Base-by-base conservation (phyloP, 805 yeast species). In the Teunomyces funiuensis region DNA sequence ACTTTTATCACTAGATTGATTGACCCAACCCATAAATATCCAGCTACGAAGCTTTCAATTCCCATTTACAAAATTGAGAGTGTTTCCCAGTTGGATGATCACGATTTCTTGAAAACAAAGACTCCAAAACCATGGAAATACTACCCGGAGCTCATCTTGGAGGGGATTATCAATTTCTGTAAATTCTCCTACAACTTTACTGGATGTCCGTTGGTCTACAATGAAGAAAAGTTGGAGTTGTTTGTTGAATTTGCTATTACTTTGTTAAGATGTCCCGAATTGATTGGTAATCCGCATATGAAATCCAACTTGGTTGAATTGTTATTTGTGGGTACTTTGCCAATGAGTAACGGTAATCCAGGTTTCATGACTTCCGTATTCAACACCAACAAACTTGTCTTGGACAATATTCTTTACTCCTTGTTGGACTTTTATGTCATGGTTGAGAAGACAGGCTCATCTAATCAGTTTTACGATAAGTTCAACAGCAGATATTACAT, bases 361-460 rank as follows among this genome's bases (percentile, higher is more conserved):
- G 99, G 98, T 0, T 83, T 83, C 46, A 79, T 89, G 77, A 71
- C 82, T 46, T 72, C 73, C 5, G 71, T 83, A 6, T 81, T 88
- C 61, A 81, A 76, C 52, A 67, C 79, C 8, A 82, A 88, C 53
- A 74, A 76, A 40, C 54, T 84, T 16, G 83, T 88, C 2, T 65
- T 69, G 22, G 70, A 81, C 28, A 80, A 89, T 58, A 59, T 93
- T 47, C 69, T 93, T 43, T 89, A 87, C 54, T 85, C 96, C 0
- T 72, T 93, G 42, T 74, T 93, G 63, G 95, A 88, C 53, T 85
- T 89, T 47, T 93, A 91, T 61, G 96, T 93, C 26, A 88, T 87
- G 74, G 90, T 91, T 38, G 99, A 93, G 61, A 89, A 87, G 55
- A 93, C 99, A 0, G 99, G 99, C 7, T 85, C 97, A 2, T 83